A percentile compares a stretch with the other conserved stretches of the same genome.
These are phyloP conservation scores for Aspergillus jensenii DNA, from an alignment of 2,329 filamentous ascomycete genomes.

Conservation along the genomic window DNA sequence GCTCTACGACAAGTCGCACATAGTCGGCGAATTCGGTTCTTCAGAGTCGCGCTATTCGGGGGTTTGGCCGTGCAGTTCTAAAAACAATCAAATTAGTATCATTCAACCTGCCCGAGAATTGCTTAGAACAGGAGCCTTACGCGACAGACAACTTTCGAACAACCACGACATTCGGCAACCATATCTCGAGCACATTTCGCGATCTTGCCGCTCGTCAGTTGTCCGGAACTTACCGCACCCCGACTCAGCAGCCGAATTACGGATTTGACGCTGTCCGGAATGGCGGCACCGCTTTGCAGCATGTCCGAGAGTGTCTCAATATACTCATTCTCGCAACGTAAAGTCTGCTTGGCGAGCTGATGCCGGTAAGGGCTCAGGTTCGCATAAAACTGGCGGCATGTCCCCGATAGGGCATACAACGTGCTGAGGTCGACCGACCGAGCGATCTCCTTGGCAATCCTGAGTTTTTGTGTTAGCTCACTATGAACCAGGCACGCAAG, in stretches of 20 bases:
- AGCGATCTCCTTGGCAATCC: slow-evolving; percentile 74
- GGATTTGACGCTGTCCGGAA: slow-evolving; percentile 33
- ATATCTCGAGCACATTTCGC: slow-evolving; percentile 82
- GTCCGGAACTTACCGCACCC: slow-evolving; percentile 31
- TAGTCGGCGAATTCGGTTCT: slow-evolving; percentile 75
- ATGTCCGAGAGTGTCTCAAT: slow-evolving; percentile 39
- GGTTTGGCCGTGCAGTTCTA: slow-evolving; percentile 91
- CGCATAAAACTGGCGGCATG: slow-evolving; percentile 75
- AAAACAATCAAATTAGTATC: slow-evolving; percentile 4
- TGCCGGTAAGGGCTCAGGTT: slow-evolving; percentile 76
- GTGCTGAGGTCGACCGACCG: slow-evolving; percentile 81
- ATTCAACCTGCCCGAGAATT: neutral
- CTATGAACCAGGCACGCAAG: slow-evolving; percentile 10
- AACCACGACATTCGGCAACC: slow-evolving; percentile 79
- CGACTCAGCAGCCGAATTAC: slow-evolving; percentile 30
- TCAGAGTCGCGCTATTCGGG: slow-evolving; percentile 65
- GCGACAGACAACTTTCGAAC: slow-evolving; percentile 75
- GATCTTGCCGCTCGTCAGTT: slow-evolving; percentile 64
- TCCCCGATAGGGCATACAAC: slow-evolving; percentile 77
- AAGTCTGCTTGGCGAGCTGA: slow-evolving; percentile 70
- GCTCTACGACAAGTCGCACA: slow-evolving; percentile 73
- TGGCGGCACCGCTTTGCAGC: slow-evolving; percentile 43
- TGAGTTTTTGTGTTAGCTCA: slow-evolving; percentile 41
- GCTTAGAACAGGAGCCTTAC: slow-evolving; percentile 51
- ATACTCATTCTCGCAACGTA: slow-evolving; percentile 76